Evolutionary conservation across 176 grass and related monocot genomes (phyloP).

Genomic region (Carex littledalei): DNA sequence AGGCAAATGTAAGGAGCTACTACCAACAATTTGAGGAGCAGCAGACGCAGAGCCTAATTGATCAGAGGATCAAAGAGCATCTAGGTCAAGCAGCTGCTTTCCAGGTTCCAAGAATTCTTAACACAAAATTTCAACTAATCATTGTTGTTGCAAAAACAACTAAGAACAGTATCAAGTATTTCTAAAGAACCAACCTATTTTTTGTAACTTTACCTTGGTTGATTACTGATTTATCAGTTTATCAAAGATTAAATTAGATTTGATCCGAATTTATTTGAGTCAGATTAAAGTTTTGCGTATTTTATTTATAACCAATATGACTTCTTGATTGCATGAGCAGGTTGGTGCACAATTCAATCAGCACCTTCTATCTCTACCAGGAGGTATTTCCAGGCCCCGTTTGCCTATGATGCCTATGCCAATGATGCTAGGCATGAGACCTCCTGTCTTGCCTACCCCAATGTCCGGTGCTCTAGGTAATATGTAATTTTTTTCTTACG

Average conservation of each 20-base stretch:
- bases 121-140: background rate
- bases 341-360: slow-evolving; percentile 11
- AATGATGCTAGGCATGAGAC: slow-evolving; percentile 24
- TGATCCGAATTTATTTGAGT: background rate
- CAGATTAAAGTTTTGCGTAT: background rate
- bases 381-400: slow-evolving; percentile 17
- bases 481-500: background rate
- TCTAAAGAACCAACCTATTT: background rate
- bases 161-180: background rate
- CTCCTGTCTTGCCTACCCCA: slow-evolving; percentile 20
- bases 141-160: background rate
- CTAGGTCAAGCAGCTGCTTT: slow-evolving; percentile 86
- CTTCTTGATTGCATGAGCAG: background rate
- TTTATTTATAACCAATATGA: background rate
- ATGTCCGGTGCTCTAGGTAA: slow-evolving; percentile 9
- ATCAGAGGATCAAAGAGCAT: slow-evolving; percentile 98
- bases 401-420: slow-evolving; percentile 20
- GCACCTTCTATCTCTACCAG: slow-evolving; percentile 13
- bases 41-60: slow-evolving; percentile 96
- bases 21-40: slow-evolving; percentile 99
- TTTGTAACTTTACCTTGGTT: background rate
- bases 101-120: slow-evolving; percentile 33
- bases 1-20: slow-evolving; percentile 93
- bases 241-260: background rate
- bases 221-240: slow-evolving; percentile 3